Evolutionary conservation across 1,284 basidiomycete species (phyloP).

Genomic region (Heterobasidion annosum): DNA sequence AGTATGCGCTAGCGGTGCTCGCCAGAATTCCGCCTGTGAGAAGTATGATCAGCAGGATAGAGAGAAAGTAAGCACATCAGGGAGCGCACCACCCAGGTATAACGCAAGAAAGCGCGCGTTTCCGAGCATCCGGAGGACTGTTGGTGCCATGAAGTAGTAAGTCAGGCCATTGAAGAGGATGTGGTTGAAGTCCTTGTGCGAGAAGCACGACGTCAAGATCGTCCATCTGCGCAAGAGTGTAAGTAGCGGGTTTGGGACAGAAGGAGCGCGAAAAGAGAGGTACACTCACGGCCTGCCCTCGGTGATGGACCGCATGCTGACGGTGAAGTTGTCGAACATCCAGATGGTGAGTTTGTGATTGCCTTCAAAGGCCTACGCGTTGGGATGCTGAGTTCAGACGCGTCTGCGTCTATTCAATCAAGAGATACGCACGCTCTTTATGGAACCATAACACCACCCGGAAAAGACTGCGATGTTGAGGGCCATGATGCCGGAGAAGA

Average conservation of each 20-base stretch:
- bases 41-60: background rate
- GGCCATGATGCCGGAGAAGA: conserved; percentile 37
- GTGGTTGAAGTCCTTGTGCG: conserved; percentile 56
- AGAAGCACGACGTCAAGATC: conserved; percentile 67
- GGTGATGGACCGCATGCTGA: conserved; percentile 54
- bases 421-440: conserved; percentile 25
- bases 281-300: conserved; percentile 37
- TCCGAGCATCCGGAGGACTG: conserved; percentile 63
- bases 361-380: conserved; percentile 14
- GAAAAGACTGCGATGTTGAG: conserved; percentile 35
- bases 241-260: background rate
- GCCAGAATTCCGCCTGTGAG: conserved; percentile 53
- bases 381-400: background rate
- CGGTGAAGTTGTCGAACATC: conserved; percentile 65
- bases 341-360: conserved; percentile 44
- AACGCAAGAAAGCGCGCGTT: conserved; percentile 64
- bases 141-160: conserved; percentile 72
- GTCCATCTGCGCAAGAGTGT: conserved; percentile 56
- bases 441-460: conserved; percentile 29
- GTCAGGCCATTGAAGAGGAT: conserved; percentile 75
- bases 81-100: conserved; percentile 61
- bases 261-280: conserved; percentile 2
- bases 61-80: background rate
- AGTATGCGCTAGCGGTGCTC: conserved; percentile 51
- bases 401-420: too few species aligned